Percentiles rank a stretch among this genome's conserved stretches.
Conservation (phyloP, 176 grass and related monocot species). For the Lolium rigidum region DNA sequence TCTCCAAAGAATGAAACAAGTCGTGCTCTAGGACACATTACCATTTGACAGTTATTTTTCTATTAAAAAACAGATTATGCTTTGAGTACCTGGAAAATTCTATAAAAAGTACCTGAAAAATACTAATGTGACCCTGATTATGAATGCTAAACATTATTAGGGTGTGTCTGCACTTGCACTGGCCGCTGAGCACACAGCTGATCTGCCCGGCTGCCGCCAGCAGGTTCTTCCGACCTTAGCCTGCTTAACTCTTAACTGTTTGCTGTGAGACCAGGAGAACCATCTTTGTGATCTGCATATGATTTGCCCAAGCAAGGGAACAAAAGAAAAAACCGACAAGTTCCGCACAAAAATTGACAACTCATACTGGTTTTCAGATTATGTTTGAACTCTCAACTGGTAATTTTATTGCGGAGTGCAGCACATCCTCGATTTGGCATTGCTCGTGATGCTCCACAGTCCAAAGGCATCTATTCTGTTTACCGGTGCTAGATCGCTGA, state of each 20-base stretch:
- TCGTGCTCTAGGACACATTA: not conserved
- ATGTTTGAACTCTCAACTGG: not conserved
- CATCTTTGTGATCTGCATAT: not conserved
- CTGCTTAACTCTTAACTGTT: not conserved
- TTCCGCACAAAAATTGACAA: not conserved
- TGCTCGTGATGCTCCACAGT: not conserved
- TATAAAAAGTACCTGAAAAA: no score
- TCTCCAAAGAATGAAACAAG: not conserved
- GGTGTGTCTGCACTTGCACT: not conserved
- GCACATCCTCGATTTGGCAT: not conserved
- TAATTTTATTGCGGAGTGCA: not conserved
- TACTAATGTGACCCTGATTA: not conserved
- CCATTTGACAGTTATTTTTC: no score
- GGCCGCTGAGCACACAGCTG: not conserved
- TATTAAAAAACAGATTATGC: no score
- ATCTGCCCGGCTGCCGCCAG: not conserved
- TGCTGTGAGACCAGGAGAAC: not conserved
- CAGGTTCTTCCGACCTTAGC: not conserved
- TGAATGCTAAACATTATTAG: not conserved
- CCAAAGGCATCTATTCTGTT: not conserved
- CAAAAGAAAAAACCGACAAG: not conserved
- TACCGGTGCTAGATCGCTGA: not conserved
- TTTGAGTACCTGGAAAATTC: no score
- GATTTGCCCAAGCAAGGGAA: not conserved
- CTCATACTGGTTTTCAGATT: not conserved